Percentiles rank a stretch among this genome's conserved stretches.
phyloP scores from a whole-genome alignment of 1,284 basidiomycete species.

The Cryptococcus amylolentus region DNA sequence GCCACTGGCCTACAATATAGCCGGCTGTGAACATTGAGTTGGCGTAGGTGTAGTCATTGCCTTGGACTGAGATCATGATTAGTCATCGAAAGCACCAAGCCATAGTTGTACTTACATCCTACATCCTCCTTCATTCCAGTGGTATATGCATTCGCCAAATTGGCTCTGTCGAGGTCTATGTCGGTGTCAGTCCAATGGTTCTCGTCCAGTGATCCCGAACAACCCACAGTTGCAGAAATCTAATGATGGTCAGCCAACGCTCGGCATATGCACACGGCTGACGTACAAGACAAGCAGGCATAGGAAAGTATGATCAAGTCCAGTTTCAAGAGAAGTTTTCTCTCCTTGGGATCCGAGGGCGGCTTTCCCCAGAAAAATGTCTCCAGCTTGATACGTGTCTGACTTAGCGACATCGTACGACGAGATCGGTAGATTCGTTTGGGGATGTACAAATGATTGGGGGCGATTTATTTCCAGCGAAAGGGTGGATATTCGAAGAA shows the following conservation, averaged over 20 bases:
- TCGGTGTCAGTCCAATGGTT: background rate
- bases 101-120: slow-evolving; percentile 14
- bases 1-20: slow-evolving; percentile 38
- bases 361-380: slow-evolving; percentile 39
- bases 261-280: slow-evolving; percentile 2
- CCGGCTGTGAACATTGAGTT: slow-evolving; percentile 36
- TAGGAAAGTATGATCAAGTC: slow-evolving; percentile 39
- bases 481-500: too few relatives aligned
- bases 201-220: too few relatives aligned
- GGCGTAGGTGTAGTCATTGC: slow-evolving; percentile 33
- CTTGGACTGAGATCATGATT: slow-evolving; percentile 13
- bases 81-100: background rate
- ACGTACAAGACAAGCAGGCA: slow-evolving; percentile 25
- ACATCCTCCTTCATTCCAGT: slow-evolving; percentile 36
- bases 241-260: slow-evolving; percentile 1
- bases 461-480: too few relatives aligned
- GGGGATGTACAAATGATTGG: too few relatives aligned
- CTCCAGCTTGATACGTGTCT: slow-evolving; percentile 19
- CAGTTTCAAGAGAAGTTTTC: slow-evolving; percentile 36
- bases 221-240: slow-evolving; percentile 23
- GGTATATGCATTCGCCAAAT: slow-evolving; percentile 37
- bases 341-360: slow-evolving; percentile 26
- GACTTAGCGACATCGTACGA: too few relatives aligned
- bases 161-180: slow-evolving; percentile 26
- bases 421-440: too few relatives aligned